A percentile compares a stretch with the other conserved stretches of the same genome.
Conservation (phyloP, 208 protist genomes). For the Trypanosomatidae sp. region DNA sequence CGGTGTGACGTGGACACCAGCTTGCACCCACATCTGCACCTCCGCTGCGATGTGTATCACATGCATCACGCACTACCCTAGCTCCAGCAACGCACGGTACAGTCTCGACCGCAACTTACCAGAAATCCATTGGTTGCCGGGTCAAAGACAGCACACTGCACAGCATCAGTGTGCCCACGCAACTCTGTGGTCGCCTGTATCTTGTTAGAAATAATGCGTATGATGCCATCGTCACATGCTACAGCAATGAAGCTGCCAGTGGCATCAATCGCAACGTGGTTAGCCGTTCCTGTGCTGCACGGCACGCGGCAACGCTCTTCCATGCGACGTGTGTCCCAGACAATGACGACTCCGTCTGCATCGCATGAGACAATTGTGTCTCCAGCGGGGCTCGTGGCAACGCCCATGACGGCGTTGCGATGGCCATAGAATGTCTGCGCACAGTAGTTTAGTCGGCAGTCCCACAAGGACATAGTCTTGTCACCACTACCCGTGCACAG, state of each 20-base stretch:
- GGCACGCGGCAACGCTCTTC: constrained; percentile 26
- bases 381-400: constrained; percentile 3
- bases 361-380: constrained; percentile 86
- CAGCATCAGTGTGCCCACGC: constrained; percentile 60
- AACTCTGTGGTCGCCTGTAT: constrained; percentile 65
- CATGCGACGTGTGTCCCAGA: constrained; percentile 78
- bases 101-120: constrained; percentile 71
- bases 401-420: constrained; percentile 43
- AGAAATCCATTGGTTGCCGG: constrained; percentile 52
- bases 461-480: constrained; percentile 96
- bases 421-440: constrained; percentile 94
- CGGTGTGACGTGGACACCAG: no score
- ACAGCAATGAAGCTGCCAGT: constrained; percentile 79
- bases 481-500: constrained; percentile 91
- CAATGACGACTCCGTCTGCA: constrained; percentile 85
- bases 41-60: no score
- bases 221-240: constrained; percentile 86
- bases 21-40: no score
- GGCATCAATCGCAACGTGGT: constrained; percentile 54
- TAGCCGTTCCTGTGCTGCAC: constrained; percentile 67
- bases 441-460: constrained; percentile 87
- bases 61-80: no score
- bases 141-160: constrained; percentile 83
- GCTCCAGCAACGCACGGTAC: constrained; percentile 76
- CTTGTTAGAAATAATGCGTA: constrained; percentile 83